A percentile compares a stretch with the other conserved stretches of the same genome.
These are phyloP conservation scores for Ophiocordyceps camponoti-leonardi DNA, from an alignment of 2,329 filamentous ascomycete species.

Conservation along the genomic window DNA sequence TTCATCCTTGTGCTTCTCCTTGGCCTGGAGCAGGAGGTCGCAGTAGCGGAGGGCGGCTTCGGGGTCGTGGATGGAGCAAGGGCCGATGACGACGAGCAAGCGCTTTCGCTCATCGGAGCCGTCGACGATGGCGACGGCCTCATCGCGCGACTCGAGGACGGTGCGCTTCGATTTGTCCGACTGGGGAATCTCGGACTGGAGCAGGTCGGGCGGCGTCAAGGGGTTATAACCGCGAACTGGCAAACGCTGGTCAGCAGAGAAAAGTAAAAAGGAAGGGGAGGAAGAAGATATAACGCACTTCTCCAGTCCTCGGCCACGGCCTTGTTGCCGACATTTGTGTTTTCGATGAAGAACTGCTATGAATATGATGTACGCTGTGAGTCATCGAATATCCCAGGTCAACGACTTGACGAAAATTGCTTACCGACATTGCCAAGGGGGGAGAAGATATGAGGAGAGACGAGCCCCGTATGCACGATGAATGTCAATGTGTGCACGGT, in stretches of 20 bases:
- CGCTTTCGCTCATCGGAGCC: constrained; percentile 43
- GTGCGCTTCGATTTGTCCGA: constrained; percentile 39
- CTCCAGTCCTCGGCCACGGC: constrained; percentile 63
- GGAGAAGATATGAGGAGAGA: too few relatives aligned
- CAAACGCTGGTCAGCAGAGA: background rate
- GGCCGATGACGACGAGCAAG: constrained; percentile 65
- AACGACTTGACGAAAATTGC: background rate
- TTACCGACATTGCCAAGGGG: background rate
- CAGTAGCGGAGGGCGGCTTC: constrained; percentile 84
- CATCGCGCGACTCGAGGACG: constrained; percentile 42
- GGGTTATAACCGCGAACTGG: constrained; percentile 80
- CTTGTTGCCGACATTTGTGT: constrained; percentile 63
- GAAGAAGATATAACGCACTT: constrained; percentile 34
- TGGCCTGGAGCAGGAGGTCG: constrained; percentile 60
- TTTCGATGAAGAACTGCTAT: constrained; percentile 52
- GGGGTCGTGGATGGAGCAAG: constrained; percentile 95
- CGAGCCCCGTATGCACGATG: too few relatives aligned
- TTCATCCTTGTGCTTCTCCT: constrained; percentile 78
- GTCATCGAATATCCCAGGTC: constrained; percentile 8
- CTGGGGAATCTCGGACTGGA: constrained; percentile 77
- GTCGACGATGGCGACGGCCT: constrained; percentile 52
- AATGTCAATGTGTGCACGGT: too few relatives aligned
- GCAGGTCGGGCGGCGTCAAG: constrained; percentile 79
- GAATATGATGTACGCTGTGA: constrained; percentile 6
- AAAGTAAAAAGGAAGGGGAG: constrained; percentile 1